phyloP scores from a whole-genome alignment of 345 rosid species.

The Draba incana region DNA sequence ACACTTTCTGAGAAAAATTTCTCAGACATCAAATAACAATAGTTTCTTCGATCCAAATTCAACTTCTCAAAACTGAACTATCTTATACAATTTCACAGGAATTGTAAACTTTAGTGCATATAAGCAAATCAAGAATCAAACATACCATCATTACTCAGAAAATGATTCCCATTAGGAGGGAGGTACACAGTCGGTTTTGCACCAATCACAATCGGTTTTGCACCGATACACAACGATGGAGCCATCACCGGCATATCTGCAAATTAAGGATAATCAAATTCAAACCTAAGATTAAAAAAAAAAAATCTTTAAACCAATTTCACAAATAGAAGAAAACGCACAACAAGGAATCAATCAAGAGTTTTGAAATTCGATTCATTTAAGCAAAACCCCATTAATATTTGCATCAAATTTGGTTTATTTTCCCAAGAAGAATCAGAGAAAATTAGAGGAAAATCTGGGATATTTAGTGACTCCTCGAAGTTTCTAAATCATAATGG shows the following conservation, averaged over 20 bases:
- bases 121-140: background rate
- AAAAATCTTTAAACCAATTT: constrained; percentile 1
- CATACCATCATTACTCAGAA: constrained; percentile 24
- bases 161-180: constrained; percentile 2
- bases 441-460: background rate
- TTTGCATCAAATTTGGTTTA: background rate
- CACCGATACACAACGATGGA: constrained; percentile 28
- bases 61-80: background rate
- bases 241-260: constrained; percentile 36
- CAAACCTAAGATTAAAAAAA: constrained; percentile 17
- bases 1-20: too few relatives aligned
- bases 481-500: too few relatives aligned
- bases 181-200: constrained; percentile 13
- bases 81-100: background rate
- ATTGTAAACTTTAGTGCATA: background rate
- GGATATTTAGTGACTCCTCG: constrained; percentile 15
- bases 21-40: too few relatives aligned
- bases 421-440: background rate
- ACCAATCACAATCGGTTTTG: constrained; percentile 24
- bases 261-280: background rate
- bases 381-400: background rate
- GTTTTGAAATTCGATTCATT: background rate
- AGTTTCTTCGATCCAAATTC: background rate
- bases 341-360: background rate
- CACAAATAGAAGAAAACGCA: background rate